Evolutionary conservation across 257 asterid species (phyloP).

Genomic region (Jacaranda copaia): DNA sequence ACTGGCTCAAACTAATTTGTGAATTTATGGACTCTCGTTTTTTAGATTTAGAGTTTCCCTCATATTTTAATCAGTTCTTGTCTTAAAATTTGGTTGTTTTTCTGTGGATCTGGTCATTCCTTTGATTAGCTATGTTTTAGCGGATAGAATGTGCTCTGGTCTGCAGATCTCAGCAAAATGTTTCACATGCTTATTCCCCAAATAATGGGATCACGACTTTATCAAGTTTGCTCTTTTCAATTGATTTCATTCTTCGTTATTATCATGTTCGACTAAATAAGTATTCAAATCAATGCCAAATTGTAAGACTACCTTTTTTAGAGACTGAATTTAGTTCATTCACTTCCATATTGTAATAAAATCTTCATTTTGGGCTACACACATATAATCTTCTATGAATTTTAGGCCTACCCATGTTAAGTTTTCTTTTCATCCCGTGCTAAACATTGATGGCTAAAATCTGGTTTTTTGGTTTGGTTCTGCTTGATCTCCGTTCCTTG

Average conservation of each 20-base stretch:
- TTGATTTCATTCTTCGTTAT: conserved; percentile 4
- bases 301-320: neutral
- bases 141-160: conserved; percentile 25
- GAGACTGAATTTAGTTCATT: conserved; percentile 5
- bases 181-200: conserved; percentile 23
- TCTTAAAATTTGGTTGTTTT: conserved; percentile 12
- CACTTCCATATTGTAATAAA: neutral
- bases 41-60: conserved; percentile 19
- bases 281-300: neutral
- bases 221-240: conserved; percentile 16
- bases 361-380: neutral
- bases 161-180: conserved; percentile 12
- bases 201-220: neutral
- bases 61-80: neutral
- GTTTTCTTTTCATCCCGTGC: too few species aligned
- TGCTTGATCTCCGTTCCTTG: too few species aligned
- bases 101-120: conserved; percentile 34
- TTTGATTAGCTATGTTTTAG: conserved; percentile 3
- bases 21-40: conserved; percentile 10
- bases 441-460: too few species aligned
- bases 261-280: too few species aligned
- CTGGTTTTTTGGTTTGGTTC: too few species aligned
- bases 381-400: too few species aligned
- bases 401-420: too few species aligned
- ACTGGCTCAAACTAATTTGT: conserved; percentile 8